A percentile compares a stretch with the other conserved stretches of the same genome.
Evolutionary conservation across 2,329 filamentous ascomycete genomes (phyloP).

Genomic region (Penicillium hesseltinei): DNA sequence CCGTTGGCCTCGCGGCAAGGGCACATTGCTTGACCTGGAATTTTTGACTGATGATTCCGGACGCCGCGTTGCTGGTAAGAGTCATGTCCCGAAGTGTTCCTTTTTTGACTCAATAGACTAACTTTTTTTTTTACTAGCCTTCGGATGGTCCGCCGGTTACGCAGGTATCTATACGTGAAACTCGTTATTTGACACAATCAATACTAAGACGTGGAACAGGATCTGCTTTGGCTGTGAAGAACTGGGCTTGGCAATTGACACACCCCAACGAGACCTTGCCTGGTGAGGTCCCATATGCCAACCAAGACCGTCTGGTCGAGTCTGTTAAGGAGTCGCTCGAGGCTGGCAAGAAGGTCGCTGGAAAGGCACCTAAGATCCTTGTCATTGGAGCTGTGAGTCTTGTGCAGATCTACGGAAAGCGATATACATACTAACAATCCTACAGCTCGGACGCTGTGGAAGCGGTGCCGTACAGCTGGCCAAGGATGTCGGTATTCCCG

Average conservation of each 20-base stretch:
- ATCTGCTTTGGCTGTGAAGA: conserved; percentile 70
- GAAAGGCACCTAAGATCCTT: conserved; percentile 69
- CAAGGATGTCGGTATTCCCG: conserved; percentile 68
- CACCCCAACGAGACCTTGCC: conserved; percentile 67
- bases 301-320: conserved; percentile 69
- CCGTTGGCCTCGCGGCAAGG: conserved; percentile 72
- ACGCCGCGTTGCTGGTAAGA: conserved; percentile 50
- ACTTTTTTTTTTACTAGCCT: conserved; percentile 30
- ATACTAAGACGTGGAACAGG: conserved; percentile 38
- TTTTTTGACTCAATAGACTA: conserved; percentile 1
- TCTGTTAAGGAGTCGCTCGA: conserved; percentile 72
- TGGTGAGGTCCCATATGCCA: conserved; percentile 57
- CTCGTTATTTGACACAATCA: background rate
- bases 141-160: conserved; percentile 70
- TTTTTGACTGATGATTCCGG: conserved; percentile 75
- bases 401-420: background rate
- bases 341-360: conserved; percentile 64
- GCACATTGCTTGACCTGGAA: conserved; percentile 80
- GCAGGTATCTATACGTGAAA: conserved; percentile 44
- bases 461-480: conserved; percentile 80
- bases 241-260: conserved; percentile 79
- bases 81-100: background rate
- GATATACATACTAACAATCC: conserved; percentile 10
- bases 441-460: conserved; percentile 64
- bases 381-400: conserved; percentile 70